phyloP scores from a whole-genome alignment of 371 early-diverging fungal species.

The Choanephora cucurbitarum region DNA sequence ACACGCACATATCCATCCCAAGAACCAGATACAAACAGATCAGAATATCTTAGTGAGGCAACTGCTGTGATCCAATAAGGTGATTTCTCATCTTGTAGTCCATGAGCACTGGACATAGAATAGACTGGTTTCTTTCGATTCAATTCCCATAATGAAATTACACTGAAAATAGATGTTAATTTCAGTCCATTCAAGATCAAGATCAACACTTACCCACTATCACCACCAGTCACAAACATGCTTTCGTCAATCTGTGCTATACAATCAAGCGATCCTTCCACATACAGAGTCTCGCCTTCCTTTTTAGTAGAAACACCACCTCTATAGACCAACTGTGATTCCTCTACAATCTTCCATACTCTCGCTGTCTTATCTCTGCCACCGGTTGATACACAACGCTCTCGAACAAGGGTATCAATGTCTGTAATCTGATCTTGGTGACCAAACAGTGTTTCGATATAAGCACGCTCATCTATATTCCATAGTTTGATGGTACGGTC shows the following conservation, averaged over 20 bases:
- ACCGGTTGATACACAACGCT: conserved; percentile 93
- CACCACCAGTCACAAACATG: conserved; percentile 88
- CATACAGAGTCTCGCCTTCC: conserved; percentile 32
- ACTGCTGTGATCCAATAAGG: conserved; percentile 88
- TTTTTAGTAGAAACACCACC: conserved; percentile 70
- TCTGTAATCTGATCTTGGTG: conserved; percentile 89
- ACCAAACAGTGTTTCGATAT: conserved; percentile 97
- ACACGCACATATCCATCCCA: conserved; percentile 87
- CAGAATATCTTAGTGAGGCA: conserved; percentile 80
- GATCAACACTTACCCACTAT: conserved; percentile 65
- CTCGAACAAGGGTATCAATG: conserved; percentile 80
- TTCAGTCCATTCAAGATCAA: no score
- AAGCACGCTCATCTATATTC: conserved; percentile 89
- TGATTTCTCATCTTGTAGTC: conserved; percentile 52
- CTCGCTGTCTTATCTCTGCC: conserved; percentile 90
- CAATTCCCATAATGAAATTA: conserved; percentile 88
- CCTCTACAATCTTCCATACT: conserved; percentile 94
- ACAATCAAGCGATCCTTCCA: conserved; percentile 84
- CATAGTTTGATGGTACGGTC: conserved; percentile 96
- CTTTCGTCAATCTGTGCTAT: conserved; percentile 91
- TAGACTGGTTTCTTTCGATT: conserved; percentile 90
- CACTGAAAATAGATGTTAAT: conserved; percentile 21
- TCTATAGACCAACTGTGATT: conserved; percentile 91
- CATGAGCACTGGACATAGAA: conserved; percentile 78
- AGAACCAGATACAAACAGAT: conserved; percentile 91